Percentiles rank a stretch among this genome's conserved stretches.
Conservation (phyloP, 2,329 filamentous ascomycete species). For the Lasiodiplodia sp. region DNA sequence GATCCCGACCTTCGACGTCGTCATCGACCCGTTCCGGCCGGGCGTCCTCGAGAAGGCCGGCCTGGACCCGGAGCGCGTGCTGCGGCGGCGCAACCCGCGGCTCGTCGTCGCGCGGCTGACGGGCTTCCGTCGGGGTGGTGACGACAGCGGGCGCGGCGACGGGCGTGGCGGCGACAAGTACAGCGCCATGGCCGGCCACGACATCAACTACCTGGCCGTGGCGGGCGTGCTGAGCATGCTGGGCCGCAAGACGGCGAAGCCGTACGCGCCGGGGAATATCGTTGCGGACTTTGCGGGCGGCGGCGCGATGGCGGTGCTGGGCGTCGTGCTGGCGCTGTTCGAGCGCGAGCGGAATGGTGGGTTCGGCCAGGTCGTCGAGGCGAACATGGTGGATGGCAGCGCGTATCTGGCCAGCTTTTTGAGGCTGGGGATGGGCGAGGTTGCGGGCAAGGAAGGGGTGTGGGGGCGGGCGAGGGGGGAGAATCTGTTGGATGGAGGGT, state of each 20-base stretch:
- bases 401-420: conserved; percentile 82
- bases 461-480: conserved; percentile 72
- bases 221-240: conserved; percentile 80
- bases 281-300: conserved; percentile 92
- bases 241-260: conserved; percentile 72
- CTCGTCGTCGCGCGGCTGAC: conserved; percentile 87
- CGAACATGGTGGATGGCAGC: conserved; percentile 94
- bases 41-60: conserved; percentile 87
- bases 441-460: conserved; percentile 68
- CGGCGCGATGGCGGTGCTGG: conserved; percentile 80
- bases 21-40: conserved; percentile 94
- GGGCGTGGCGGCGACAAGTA: conserved; percentile 64
- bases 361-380: conserved; percentile 86
- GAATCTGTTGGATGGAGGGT: conserved; percentile 83
- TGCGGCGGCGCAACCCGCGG: conserved; percentile 73
- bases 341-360: conserved; percentile 66
- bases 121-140: conserved; percentile 72
- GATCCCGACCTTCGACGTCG: conserved; percentile 70
- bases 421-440: conserved; percentile 49
- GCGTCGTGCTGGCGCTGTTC: conserved; percentile 81
- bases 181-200: conserved; percentile 87
- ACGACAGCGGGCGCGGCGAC: conserved; percentile 53
- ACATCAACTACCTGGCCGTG: conserved; percentile 95
- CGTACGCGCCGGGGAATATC: conserved; percentile 82
- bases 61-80: conserved; percentile 70